Conservation (phyloP, 495 filamentous ascomycete species). For the Aspergillus cavernicola region DNA sequence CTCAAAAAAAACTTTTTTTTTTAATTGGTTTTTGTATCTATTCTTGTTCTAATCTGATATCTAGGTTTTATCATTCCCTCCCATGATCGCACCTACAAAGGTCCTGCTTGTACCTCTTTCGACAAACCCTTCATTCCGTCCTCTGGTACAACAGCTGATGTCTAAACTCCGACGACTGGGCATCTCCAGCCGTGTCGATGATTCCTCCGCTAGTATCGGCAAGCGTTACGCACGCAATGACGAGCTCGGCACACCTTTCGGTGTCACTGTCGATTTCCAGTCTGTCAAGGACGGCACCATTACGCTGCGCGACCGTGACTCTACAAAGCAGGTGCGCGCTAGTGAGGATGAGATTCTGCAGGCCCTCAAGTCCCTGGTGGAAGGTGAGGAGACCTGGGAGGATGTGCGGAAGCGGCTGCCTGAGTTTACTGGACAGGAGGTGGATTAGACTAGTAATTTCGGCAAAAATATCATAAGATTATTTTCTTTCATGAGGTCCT, state of each 20-base stretch:
- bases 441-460: slow-evolving; percentile 40
- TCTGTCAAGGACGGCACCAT: slow-evolving; percentile 62
- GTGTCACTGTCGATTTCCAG: slow-evolving; percentile 69
- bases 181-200: slow-evolving; percentile 61
- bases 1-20: slow-evolving; percentile 9
- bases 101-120: slow-evolving; percentile 66
- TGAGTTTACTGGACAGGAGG: slow-evolving; percentile 65
- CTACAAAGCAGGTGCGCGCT: slow-evolving; percentile 63
- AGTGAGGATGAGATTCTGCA: slow-evolving; percentile 62
- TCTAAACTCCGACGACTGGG: slow-evolving; percentile 53
- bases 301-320: slow-evolving; percentile 66
- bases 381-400: slow-evolving; percentile 63
- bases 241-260: slow-evolving; percentile 63
- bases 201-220: slow-evolving; percentile 64
- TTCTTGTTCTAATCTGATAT: slow-evolving; percentile 8
- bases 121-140: slow-evolving; percentile 53
- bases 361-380: slow-evolving; percentile 57
- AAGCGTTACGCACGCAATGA: slow-evolving; percentile 66
- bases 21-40: no score
- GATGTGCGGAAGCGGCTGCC: slow-evolving; percentile 58
- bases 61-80: slow-evolving; percentile 65
- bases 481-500: background rate
- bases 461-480: slow-evolving; percentile 1
- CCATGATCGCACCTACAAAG: slow-evolving; percentile 63
- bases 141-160: slow-evolving; percentile 49